Base-by-base conservation (phyloP, 768 basidiomycete genomes). In the Hygrophorus russula region DNA sequence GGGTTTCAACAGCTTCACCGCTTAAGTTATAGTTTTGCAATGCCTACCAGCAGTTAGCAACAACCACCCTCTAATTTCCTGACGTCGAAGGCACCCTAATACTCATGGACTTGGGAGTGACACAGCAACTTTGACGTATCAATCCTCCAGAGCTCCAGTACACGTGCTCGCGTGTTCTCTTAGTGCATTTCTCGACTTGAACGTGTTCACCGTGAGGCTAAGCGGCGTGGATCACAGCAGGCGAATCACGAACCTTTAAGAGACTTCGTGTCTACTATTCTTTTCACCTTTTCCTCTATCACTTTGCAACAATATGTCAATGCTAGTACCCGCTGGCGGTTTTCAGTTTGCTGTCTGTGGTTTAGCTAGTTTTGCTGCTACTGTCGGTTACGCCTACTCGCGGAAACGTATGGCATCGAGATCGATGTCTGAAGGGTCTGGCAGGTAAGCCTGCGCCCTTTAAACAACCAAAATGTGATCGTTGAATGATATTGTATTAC, bases 351-450 rank as follows among this genome's bases (percentile, higher is more conserved):
- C 75, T 20, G 67, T 75, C 44, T 72, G 68, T 41, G 72, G 75
- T 47, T 62, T 79, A 45, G 75, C 76, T 24, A 76, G 76, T 12
- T 68, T 78, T 49, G 75, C 76, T 42, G 76, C 75, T 6, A 73
- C 72, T 11, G 67, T 78, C 18, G 73, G 76, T 39, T 79, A 78
- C 49, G 72, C 74, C 2, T 76, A 66, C 48, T 60, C 69, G 15
- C 70, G 74, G 40, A 70, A 68, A 45, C 51, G 60, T n/a, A n/a
- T n/a, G 36, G 52, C 49, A 33, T 36, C 52, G 17, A 58, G 55
- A 52, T 53, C 53, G 63, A 64, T 54, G 46, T 60, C 58, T 48
- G 30, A 35, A 24, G 24, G 42, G 41, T 28, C 42, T 37, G 34
- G 36, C 32, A 41, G 29, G 30, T 46, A 46, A 27, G 32, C 24